These are phyloP conservation scores for Yamadazyma phyllophila DNA, from an alignment of 805 yeast species.

Conservation along the genomic window DNA sequence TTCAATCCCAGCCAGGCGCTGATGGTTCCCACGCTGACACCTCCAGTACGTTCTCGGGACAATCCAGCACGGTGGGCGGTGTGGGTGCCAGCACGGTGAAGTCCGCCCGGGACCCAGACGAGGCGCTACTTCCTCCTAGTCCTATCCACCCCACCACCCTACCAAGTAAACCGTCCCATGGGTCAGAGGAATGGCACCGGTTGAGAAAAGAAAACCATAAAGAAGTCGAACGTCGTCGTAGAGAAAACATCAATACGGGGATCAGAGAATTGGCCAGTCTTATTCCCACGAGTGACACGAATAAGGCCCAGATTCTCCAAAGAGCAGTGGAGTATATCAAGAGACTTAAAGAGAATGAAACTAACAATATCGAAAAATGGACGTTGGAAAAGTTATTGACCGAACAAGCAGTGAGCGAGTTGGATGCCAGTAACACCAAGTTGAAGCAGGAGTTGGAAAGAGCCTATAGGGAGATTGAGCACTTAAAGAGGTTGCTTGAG, in stretches of 20 bases:
- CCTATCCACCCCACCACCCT: conserved; percentile 28
- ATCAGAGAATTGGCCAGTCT: conserved; percentile 74
- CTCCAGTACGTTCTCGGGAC: too few species aligned
- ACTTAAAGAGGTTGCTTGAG: conserved; percentile 54
- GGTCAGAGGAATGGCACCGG: conserved; percentile 81
- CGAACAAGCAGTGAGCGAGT: conserved; percentile 87
- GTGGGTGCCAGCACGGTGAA: too few species aligned
- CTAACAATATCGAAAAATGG: conserved; percentile 88
- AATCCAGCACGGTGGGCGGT: too few species aligned
- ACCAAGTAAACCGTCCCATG: conserved; percentile 56
- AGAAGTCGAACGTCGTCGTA: conserved; percentile 90
- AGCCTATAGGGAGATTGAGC: conserved; percentile 89
- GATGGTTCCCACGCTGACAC: too few species aligned
- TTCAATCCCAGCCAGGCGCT: too few species aligned
- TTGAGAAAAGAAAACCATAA: conserved; percentile 88
- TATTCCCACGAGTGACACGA: conserved; percentile 80
- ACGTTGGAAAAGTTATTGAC: conserved; percentile 88
- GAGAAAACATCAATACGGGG: conserved; percentile 87
- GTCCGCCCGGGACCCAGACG: too few species aligned
- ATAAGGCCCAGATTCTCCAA: conserved; percentile 85
- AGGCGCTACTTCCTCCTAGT: neutral
- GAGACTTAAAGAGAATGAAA: conserved; percentile 86
- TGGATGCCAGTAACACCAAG: conserved; percentile 81
- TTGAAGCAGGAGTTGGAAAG: conserved; percentile 84
- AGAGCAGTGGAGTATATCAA: conserved; percentile 89